phyloP scores from a whole-genome alignment of 768 basidiomycete genomes.

The Cyclocybe cylindracea region DNA sequence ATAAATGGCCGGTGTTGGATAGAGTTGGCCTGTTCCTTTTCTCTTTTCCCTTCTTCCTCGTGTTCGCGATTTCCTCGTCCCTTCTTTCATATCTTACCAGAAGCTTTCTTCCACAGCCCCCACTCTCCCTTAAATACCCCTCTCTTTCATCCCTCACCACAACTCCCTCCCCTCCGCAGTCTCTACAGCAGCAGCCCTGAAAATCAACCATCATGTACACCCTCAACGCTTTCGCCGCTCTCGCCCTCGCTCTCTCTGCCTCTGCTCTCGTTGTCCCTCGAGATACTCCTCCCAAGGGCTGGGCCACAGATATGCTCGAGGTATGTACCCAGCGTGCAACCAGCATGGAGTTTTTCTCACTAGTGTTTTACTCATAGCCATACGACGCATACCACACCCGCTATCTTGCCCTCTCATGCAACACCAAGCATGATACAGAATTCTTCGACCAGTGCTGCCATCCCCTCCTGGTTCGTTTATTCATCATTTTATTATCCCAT shows the following conservation, averaged over 20 bases:
- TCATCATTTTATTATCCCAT: not conserved
- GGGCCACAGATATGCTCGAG: slow-evolving; percentile 48
- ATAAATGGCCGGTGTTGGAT: not conserved
- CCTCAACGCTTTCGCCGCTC: slow-evolving; percentile 40
- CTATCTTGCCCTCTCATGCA: slow-evolving; percentile 58
- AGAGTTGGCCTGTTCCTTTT: slow-evolving; percentile 17
- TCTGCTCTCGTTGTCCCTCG: slow-evolving; percentile 43
- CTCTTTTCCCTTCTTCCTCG: slow-evolving; percentile 31
- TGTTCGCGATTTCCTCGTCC: slow-evolving; percentile 29
- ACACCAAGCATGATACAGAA: slow-evolving; percentile 43
- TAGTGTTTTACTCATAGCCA: slow-evolving; percentile 28
- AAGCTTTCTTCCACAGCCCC: slow-evolving; percentile 19
- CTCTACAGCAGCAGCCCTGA: no score
- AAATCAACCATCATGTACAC: slow-evolving; percentile 24
- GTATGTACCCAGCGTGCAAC: slow-evolving; percentile 14
- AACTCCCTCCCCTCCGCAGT: slow-evolving; percentile 32
- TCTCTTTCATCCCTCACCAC: slow-evolving; percentile 23
- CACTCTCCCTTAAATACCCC: slow-evolving; percentile 26
- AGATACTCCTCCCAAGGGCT: slow-evolving; percentile 40
- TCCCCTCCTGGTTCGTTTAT: slow-evolving; percentile 55
- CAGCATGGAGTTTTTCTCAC: slow-evolving; percentile 4
- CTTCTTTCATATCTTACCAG: slow-evolving; percentile 31
- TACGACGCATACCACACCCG: slow-evolving; percentile 62
- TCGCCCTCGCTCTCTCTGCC: slow-evolving; percentile 46
- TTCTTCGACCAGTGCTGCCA: slow-evolving; percentile 77